These are phyloP conservation scores for Ceraceosorus guamensis DNA, from an alignment of 1,284 basidiomycete genomes.

Conservation along the genomic window DNA sequence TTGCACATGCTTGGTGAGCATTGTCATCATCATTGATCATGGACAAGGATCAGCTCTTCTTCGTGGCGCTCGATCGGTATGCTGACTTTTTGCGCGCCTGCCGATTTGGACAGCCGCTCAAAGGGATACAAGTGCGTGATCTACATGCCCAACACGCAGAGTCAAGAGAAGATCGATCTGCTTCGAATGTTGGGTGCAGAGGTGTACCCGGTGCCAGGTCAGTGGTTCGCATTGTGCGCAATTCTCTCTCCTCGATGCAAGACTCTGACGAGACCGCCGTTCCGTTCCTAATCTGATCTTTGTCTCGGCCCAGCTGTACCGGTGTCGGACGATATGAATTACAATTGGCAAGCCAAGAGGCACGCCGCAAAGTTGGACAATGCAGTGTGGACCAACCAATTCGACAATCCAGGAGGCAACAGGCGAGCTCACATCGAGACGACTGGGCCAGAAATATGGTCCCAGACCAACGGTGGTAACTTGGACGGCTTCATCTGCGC, in stretches of 20 bases:
- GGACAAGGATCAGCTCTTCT: too few species aligned
- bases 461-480: slow-evolving; percentile 65
- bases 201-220: slow-evolving; percentile 77
- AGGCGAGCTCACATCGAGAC: slow-evolving; percentile 78
- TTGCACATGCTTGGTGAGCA: slow-evolving; percentile 70
- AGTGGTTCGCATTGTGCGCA: slow-evolving; percentile 12
- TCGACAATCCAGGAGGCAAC: slow-evolving; percentile 79
- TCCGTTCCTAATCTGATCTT: not conserved
- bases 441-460: slow-evolving; percentile 96
- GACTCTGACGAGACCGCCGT: not conserved
- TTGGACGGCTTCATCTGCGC: slow-evolving; percentile 86
- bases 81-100: too few species aligned
- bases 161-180: slow-evolving; percentile 94
- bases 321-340: slow-evolving; percentile 91
- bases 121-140: slow-evolving; percentile 97
- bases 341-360: slow-evolving; percentile 94
- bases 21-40: too few species aligned
- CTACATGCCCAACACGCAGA: slow-evolving; percentile 94
- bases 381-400: slow-evolving; percentile 98
- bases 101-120: slow-evolving; percentile 53
- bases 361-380: slow-evolving; percentile 77
- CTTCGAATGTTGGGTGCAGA: slow-evolving; percentile 94
- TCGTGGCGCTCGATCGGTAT: too few species aligned
- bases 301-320: slow-evolving; percentile 63
- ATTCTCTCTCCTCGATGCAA: slow-evolving; percentile 54